Base-by-base conservation (phyloP, 768 basidiomycete species). In the Candolleomyces eurysporus region DNA sequence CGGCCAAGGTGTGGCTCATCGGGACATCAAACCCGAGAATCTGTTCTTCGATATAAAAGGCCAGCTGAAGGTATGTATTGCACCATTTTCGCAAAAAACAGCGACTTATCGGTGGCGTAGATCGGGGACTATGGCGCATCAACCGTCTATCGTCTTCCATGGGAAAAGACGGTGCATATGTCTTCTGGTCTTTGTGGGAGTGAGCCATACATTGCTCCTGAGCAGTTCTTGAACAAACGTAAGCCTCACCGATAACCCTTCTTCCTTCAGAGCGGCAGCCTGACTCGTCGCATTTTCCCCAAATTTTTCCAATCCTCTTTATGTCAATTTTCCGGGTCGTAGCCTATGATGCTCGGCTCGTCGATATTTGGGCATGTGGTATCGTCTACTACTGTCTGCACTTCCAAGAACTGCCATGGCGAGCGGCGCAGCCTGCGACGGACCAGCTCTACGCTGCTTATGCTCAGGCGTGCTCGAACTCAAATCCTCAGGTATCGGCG, bases 71-170 rank as follows among this genome's bases (percentile, higher is more conserved):
- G 94, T 94, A 61, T 39, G 80, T 76, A 42, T 48, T 13, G 19
- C 60, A 11, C 17, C 21, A 26, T 36, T 40, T 19, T 45, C 19
- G 26, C 36, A 26, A 36, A 17, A 40, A n/a, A 50, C 40, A 26
- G 16, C 5, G 26, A 52, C 39, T 48, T 30, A 61, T 48, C 61
- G 40, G 36, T 26, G 49, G 26, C 48, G 13, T 36, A 96, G 94
- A 96, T 98, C 66, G 96, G 96, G 59, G 96, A 99, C 72, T 99
- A 98, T 68, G 96, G 96, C 57, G 97, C 96, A 9, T 97, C 94
- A 48, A 98, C 97, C n/a, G 96, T 99, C 55, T 99, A 98, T 75
- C 86, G 96, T 62, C 86, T 99, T 59, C 97, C 97, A 46, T 99
- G 96, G 96, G 96, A 99, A 78, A 80, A 89, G 57, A 97, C 95